Evolutionary conservation across 352 stramenopile genomes (phyloP), one percentile per base, ranked within the genome.

Genomic region (Globisporangium cederbergense): DNA sequence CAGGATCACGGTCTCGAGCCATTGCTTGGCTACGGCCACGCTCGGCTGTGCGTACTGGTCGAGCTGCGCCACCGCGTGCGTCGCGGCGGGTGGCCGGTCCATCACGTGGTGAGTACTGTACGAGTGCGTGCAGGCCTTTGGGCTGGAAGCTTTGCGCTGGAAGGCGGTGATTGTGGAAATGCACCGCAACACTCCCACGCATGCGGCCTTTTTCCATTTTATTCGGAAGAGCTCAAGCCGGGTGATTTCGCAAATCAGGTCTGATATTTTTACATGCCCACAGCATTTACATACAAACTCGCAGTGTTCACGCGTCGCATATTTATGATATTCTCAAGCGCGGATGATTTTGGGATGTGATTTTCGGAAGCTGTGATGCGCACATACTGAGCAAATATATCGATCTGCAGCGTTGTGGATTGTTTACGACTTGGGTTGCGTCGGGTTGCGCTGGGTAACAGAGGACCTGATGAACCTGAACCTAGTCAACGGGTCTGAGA

Each of bases 1-100:
- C 16, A 90, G 66, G 59, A 90, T 84, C 36, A 84, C 79, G 18
- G 73, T 69, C 34, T 81, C 63, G 43, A 81, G 68, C 81, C 81
- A 90, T 46, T 85, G 54, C 25, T 69, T 74, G 22, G 81, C 81
- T 3, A 83, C 58, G 3, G 30, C 66, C 40, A 88, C 62, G 60
- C 67, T 75, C 43, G 74, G 74, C 58, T 78, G 77, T 14, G 72
- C 63, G 64, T 78, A 81, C 55, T 68, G 54, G 47, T 81, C 71
- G 18, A 81, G 71, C 22, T 42, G 22, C 36, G 65, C 42, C 13
- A 56, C 60, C 11, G 65, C 59, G 16, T 55, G 34, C 22, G 65
- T 45, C 16, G 47, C 22, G 16, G 45, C 28, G 58, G 40, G 59
- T 7, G 62, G 55, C 46, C 55, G 54, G 32, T 68, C 46, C 63